A percentile compares a stretch with the other conserved stretches of the same genome.
phyloP scores from a whole-genome alignment of 192 early-diverging fungal genomes.

The Podila epicladia region DNA sequence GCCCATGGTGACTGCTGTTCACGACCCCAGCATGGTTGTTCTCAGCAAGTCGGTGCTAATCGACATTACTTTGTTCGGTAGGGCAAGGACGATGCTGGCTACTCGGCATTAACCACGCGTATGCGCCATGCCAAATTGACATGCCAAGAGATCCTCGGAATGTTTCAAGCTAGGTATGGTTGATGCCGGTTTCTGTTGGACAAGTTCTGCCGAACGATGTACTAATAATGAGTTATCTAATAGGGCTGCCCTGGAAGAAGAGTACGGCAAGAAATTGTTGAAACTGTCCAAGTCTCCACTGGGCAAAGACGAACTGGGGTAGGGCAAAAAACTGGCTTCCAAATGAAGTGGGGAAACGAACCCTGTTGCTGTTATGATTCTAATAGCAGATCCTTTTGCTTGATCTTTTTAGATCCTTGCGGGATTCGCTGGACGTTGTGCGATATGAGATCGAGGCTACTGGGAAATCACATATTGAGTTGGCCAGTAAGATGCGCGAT shows the following conservation, averaged over 20 bases:
- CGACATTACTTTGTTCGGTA: constrained; percentile 11
- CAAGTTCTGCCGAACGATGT: not conserved
- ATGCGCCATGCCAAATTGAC: constrained; percentile 77
- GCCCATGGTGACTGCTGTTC: not conserved
- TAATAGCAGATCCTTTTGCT: not conserved
- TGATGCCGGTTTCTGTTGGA: not conserved
- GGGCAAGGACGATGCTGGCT: constrained; percentile 76
- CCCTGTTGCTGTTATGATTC: too few species aligned
- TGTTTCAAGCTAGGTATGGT: constrained; percentile 63
- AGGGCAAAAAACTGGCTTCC: constrained; percentile 1
- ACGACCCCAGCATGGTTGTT: not conserved
- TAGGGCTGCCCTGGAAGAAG: constrained; percentile 75
- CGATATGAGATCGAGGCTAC: constrained; percentile 70
- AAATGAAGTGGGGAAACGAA: too few species aligned
- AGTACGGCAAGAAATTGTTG: constrained; percentile 71
- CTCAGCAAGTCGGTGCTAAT: not conserved
- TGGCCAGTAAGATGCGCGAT: constrained; percentile 69
- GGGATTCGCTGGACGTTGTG: constrained; percentile 64
- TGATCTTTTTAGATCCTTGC: constrained; percentile 57
- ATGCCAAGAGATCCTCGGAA: constrained; percentile 69
- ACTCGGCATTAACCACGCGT: constrained; percentile 69
- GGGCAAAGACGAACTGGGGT: constrained; percentile 78
- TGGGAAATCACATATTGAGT: constrained; percentile 68
- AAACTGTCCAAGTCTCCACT: constrained; percentile 68
- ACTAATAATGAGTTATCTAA: not conserved